Conservation (phyloP, 352 stramenopile species). For the Globisporangium lucens region DNA sequence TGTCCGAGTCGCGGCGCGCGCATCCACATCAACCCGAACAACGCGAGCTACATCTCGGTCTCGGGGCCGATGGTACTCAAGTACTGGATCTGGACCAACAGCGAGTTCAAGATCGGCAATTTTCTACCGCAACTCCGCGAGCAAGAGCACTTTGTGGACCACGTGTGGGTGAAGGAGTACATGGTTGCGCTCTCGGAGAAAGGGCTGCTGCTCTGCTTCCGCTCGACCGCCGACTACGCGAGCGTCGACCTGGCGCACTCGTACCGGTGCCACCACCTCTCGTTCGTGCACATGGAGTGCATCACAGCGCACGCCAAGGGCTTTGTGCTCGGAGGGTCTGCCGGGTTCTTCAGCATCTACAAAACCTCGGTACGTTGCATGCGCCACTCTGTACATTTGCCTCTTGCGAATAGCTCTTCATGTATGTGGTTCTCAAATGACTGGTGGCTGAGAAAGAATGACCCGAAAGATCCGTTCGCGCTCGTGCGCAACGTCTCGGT, state of each 20-base stretch:
- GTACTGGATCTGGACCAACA: constrained; percentile 76
- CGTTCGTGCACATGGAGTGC: constrained; percentile 68
- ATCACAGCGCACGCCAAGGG: constrained; percentile 61
- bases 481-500: constrained; percentile 71
- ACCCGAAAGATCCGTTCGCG: constrained; percentile 72
- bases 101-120: constrained; percentile 75
- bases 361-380: constrained; percentile 49
- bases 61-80: constrained; percentile 76
- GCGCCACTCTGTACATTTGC: not conserved
- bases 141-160: constrained; percentile 83
- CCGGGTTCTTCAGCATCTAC: constrained; percentile 75
- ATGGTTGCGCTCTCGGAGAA: constrained; percentile 72
- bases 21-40: constrained; percentile 69
- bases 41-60: constrained; percentile 70
- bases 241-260: constrained; percentile 68
- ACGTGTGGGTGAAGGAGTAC: constrained; percentile 70
- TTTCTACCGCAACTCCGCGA: constrained; percentile 70
- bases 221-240: constrained; percentile 40
- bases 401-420: not conserved
- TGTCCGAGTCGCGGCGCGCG: constrained; percentile 61
- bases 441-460: constrained; percentile 36
- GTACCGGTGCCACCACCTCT: constrained; percentile 60
- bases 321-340: constrained; percentile 70
- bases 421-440: not conserved
- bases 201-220: constrained; percentile 63